Conservation (phyloP, 2,329 filamentous ascomycete species). For the Fusarium sp. region DNA sequence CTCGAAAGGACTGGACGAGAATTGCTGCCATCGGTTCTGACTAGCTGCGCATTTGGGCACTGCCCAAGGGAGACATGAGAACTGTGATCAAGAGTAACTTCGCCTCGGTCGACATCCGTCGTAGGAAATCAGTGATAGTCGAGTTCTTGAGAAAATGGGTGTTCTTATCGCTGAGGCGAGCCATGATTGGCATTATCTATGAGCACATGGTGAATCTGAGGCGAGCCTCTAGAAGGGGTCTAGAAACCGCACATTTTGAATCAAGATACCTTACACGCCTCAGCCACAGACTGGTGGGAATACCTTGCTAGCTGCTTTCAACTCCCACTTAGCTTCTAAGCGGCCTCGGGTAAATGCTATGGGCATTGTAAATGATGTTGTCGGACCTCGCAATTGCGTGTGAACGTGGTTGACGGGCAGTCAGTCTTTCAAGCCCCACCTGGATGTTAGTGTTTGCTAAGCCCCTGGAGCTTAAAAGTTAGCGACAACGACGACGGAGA, state of each 20-base stretch:
- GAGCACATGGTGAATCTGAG: not conserved
- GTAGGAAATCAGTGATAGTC: not conserved
- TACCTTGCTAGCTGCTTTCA: not conserved
- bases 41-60: not conserved
- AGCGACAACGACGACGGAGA: not conserved
- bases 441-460: not conserved
- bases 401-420: not conserved
- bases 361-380: not conserved
- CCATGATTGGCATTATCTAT: not conserved
- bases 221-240: not conserved
- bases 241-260: not conserved
- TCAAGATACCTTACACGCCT: not conserved
- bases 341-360: not conserved
- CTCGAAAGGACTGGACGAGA: not conserved
- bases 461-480: slow-evolving; percentile 1
- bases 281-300: not conserved
- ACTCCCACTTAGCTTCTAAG: not conserved
- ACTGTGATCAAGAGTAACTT: not conserved
- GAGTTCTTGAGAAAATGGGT: not conserved
- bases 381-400: not conserved
- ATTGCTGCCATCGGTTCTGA: not conserved
- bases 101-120: not conserved
- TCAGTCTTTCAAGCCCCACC: slow-evolving; percentile 14
- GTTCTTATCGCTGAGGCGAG: not conserved
- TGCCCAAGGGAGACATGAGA: not conserved